Conservation (phyloP, 176 grass and related monocot genomes). For the Pontederia paniculata region DNA sequence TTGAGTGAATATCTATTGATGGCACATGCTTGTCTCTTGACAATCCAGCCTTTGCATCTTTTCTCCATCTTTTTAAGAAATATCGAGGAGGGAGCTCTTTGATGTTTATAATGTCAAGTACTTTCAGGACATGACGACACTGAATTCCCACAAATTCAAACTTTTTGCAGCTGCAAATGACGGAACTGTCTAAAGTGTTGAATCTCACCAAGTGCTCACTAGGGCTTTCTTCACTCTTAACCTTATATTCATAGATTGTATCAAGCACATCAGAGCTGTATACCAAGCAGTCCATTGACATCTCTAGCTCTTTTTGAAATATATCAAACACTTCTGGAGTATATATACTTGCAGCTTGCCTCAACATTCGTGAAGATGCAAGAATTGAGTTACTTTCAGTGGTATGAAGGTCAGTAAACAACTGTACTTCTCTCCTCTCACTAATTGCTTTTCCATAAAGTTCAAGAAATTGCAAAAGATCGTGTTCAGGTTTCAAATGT, state of each 20-base stretch:
- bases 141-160: constrained; percentile 20
- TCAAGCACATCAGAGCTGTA: constrained; percentile 1
- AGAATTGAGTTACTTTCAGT: background rate
- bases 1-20: constrained; percentile 2
- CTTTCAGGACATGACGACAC: constrained; percentile 17
- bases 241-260: constrained; percentile 15
- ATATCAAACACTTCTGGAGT: constrained; percentile 12
- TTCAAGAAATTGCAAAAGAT: constrained; percentile 2
- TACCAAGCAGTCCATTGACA: constrained; percentile 15
- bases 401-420: constrained; percentile 4
- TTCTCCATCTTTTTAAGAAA: constrained; percentile 17
- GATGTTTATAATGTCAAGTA: constrained; percentile 9
- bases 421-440: constrained; percentile 1
- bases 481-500: constrained; percentile 5
- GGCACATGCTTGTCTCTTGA: background rate
- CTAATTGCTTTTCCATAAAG: constrained; percentile 5
- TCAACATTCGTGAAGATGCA: constrained; percentile 9
- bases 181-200: constrained; percentile 10
- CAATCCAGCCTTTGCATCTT: constrained; percentile 9
- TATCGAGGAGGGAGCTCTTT: constrained; percentile 14
- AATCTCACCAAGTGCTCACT: constrained; percentile 8
- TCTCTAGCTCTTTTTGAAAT: constrained; percentile 18
- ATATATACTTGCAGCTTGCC: constrained; percentile 17
- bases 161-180: constrained; percentile 12
- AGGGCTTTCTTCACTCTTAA: constrained; percentile 12